Conservation (phyloP, 805 yeast species). For the Wickerhamomyces kurtzmanii region DNA sequence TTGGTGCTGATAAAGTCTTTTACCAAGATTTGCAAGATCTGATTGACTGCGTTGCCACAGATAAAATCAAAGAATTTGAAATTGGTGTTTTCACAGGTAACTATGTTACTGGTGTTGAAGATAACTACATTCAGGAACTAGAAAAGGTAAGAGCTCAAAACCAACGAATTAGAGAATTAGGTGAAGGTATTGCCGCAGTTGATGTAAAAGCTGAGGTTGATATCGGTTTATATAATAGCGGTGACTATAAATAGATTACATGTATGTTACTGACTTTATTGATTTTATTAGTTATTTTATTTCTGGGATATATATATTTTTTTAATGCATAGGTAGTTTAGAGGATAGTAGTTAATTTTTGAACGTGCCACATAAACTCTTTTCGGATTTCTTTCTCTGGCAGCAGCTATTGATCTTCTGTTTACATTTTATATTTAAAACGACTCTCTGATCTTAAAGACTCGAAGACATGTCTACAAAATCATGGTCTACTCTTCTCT, state of each 20-base stretch:
- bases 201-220: constrained; percentile 78
- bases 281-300: no score
- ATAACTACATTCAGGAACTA: constrained; percentile 68
- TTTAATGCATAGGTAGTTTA: neutral
- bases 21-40: constrained; percentile 83
- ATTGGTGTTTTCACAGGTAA: constrained; percentile 95
- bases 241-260: constrained; percentile 31
- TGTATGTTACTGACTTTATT: neutral
- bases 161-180: constrained; percentile 39
- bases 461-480: neutral
- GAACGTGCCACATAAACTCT: no score
- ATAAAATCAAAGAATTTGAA: constrained; percentile 58
- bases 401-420: no score
- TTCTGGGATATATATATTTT: no score
- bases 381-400: no score
- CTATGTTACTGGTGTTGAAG: constrained; percentile 91
- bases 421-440: no score
- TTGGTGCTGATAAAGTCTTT: constrained; percentile 88
- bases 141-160: constrained; percentile 78
- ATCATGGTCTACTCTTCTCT: neutral
- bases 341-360: no score
- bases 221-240: constrained; percentile 50
- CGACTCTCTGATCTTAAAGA: neutral
- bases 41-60: constrained; percentile 62
- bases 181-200: constrained; percentile 32